Evolutionary conservation across 2,329 filamentous ascomycete genomes (phyloP).

Genomic region (Ceratocystis harringtonii): DNA sequence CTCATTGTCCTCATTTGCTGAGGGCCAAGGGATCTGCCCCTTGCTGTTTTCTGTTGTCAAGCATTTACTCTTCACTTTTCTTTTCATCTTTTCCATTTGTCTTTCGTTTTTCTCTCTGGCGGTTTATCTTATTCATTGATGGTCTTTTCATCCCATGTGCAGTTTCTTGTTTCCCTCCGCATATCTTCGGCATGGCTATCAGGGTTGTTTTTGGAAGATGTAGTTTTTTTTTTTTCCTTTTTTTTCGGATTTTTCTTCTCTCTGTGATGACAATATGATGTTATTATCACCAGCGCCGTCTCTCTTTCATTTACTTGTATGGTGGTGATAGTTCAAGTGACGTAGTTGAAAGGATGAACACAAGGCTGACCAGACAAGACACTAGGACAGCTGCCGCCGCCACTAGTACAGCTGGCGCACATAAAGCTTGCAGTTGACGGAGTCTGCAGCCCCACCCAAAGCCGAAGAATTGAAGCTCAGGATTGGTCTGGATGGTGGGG

Average conservation of each 20-base stretch:
- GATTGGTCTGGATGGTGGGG: conserved; percentile 4
- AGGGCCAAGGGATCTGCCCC: conserved; percentile 14
- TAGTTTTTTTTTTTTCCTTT: conserved; percentile 7
- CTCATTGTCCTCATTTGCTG: conserved; percentile 3
- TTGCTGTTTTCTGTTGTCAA: conserved; percentile 6
- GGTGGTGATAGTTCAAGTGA: not conserved
- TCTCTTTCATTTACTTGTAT: not conserved
- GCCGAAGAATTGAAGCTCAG: not conserved
- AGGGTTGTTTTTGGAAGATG: not conserved
- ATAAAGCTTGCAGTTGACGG: not conserved
- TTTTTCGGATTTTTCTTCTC: conserved; percentile 1
- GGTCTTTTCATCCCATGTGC: conserved; percentile 2
- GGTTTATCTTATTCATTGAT: conserved; percentile 5
- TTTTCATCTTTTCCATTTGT: not conserved
- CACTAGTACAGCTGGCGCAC: not conserved
- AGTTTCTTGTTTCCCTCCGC: conserved; percentile 8
- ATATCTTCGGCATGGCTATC: not conserved
- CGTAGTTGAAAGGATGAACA: not conserved
- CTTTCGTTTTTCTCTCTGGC: not conserved
- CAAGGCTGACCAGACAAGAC: not conserved
- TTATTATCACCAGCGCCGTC: not conserved
- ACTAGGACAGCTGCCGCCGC: not conserved
- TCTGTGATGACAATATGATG: not conserved
- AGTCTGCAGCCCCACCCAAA: not conserved
- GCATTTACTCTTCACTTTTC: not conserved